These are phyloP conservation scores for Phytophthora sansomeana DNA, from an alignment of 352 stramenopile species.

Conservation along the genomic window DNA sequence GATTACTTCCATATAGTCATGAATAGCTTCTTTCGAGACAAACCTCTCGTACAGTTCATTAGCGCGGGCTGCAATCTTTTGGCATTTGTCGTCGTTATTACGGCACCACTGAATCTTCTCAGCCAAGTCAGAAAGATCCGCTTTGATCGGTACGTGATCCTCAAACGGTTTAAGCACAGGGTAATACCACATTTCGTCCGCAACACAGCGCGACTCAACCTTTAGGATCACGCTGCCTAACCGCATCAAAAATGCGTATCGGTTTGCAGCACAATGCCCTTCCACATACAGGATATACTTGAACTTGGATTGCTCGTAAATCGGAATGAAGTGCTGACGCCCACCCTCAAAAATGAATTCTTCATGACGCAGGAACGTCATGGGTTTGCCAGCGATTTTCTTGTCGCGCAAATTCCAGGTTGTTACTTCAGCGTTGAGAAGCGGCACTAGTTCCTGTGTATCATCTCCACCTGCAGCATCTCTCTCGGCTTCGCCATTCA, in stretches of 20 bases:
- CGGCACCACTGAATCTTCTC: slow-evolving; percentile 99
- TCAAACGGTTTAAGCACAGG: slow-evolving; percentile 96
- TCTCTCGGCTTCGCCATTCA: slow-evolving; percentile 78
- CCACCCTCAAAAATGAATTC: slow-evolving; percentile 91
- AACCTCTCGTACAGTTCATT: slow-evolving; percentile 95
- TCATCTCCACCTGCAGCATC: slow-evolving; percentile 9
- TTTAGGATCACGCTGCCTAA: slow-evolving; percentile 98
- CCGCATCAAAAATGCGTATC: slow-evolving; percentile 99
- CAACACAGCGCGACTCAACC: slow-evolving; percentile 92
- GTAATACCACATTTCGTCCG: slow-evolving; percentile 98
- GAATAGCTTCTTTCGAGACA: slow-evolving; percentile 90
- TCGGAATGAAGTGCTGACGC: slow-evolving; percentile 96
- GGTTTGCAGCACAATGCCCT: slow-evolving; percentile 97
- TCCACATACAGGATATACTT: slow-evolving; percentile 98
- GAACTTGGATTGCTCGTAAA: slow-evolving; percentile 98
- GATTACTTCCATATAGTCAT: slow-evolving; percentile 98
- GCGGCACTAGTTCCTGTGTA: slow-evolving; percentile 72
- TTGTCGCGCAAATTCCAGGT: slow-evolving; percentile 97
- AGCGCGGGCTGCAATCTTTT: slow-evolving; percentile 95
- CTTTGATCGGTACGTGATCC: slow-evolving; percentile 98
- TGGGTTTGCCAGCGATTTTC: slow-evolving; percentile 94
- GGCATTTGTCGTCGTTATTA: slow-evolving; percentile 97
- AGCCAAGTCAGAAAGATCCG: slow-evolving; percentile 97
- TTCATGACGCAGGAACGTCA: slow-evolving; percentile 93
- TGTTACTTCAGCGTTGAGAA: slow-evolving; percentile 97